Evolutionary conservation across 2,329 filamentous ascomycete species (phyloP), one percentile per base, ranked within the genome.

Genomic region (Fusarium equiseti): DNA sequence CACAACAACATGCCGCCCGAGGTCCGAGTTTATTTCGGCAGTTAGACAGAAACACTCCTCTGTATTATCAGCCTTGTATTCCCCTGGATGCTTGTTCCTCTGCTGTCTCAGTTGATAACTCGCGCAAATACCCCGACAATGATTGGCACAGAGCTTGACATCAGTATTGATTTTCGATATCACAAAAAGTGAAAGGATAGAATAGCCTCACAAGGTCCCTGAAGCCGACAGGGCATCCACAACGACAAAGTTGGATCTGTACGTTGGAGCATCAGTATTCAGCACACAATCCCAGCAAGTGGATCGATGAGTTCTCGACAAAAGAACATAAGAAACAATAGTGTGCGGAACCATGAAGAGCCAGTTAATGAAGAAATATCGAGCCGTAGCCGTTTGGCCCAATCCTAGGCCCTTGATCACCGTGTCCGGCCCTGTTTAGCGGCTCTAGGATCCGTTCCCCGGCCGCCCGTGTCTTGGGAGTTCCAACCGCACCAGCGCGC

Each of bases 361-460:
- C 20, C 29, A 31, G 42, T 48, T 20, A 43, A 55, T 46, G 18
- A 45, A 55, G 27, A 50, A 48, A 59, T 43, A 43, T 65, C 66
- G 59, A 72, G 42, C 66, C 43, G 55, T 32, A 54, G 48, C 56
- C 45, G 51, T 60, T 66, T 56, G 50, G 31, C 49, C 56, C 26
- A 58, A 51, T 54, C 44, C 42, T 38, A 48, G 44, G 32, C 54
- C 49, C n/a, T 38, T 49, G 35, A 53, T 44, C 42, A 54, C 50
- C 43, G 26, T 54, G 44, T 45, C 48, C 45, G 45, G 45, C 24
- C 42, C 42, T 18, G 26, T 57, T 72, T 70, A 64, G 57, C 52
- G 56, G 40, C 53, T 22, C 27, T 43, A 57, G 53, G 49, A 46
- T 45, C 48, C n/a, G 49, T 45, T 59, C 65, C 62, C 60, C 50